Base-by-base conservation (phyloP, 306 rosid species). In the Vachellia pachyceras region DNA sequence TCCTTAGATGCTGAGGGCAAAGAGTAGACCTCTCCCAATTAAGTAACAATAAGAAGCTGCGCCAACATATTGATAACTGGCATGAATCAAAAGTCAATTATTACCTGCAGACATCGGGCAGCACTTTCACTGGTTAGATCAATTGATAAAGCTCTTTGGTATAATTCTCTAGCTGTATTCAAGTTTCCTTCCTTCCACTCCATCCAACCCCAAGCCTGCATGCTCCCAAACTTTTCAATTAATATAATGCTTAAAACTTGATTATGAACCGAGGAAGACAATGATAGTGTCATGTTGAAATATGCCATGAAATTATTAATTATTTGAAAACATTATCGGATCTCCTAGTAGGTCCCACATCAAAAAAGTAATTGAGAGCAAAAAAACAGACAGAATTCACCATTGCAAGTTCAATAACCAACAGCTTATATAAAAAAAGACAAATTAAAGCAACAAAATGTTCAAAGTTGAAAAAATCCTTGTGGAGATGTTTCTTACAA, bases 181-280 rank as follows among this genome's bases (percentile, higher is more conserved):
- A 93, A 80, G 79, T 95, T 92, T 63, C 97, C 94, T 91, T 93
- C 99, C 85, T 93, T 95, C 97, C 99, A 95, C 85, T 95, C 99
- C 97, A 95, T 95, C 99, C 99, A 95, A 76, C 99, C 99, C 99
- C 99, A 95, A 41, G 99, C 99, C 99, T 95, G 86, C 85, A 84
- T 13, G 68, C 61, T 39, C 84, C 88, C 55, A 73, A 80, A 33
- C 33, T 77, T 80, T 47, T 14, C 20, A 45, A 39, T 42, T 44
- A 77, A 58, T 40, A 65, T 66, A 72, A 54, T 72, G 85, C 29
- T 54, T 1, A 17, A 68, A 73, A 47, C 74, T 68, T 60, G 15
- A 61, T 45, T 7, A 57, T 9, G 60, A 64, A 37, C 41, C 17
- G 44, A 79, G 44, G 41, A 71, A 46, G 36, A 79, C 17, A 18